Conservation (phyloP, 2,329 filamentous ascomycete species). For the Epichloe typhina region DNA sequence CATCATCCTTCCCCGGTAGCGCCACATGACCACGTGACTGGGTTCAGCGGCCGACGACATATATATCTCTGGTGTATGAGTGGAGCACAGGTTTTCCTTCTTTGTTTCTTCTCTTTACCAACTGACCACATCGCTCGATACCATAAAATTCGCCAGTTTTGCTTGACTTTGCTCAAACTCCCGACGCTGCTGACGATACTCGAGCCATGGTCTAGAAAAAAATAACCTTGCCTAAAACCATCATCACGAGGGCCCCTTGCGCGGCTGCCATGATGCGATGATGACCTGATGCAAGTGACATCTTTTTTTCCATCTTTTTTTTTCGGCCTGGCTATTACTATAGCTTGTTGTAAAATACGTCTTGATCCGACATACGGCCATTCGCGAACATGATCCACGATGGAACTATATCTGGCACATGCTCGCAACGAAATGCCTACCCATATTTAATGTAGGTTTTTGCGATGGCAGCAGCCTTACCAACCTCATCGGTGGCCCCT, state of each 20-base stretch:
- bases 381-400: not conserved
- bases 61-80: not conserved
- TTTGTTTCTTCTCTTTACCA: conserved; percentile 15
- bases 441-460: not conserved
- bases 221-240: conserved; percentile 53
- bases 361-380: no score
- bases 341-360: not conserved
- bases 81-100: not conserved
- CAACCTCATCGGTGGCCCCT: not conserved
- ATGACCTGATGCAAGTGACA: conserved; percentile 55
- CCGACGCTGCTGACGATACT: conserved; percentile 33
- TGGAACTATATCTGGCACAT: not conserved
- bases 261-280: conserved; percentile 53
- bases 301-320: conserved; percentile 16
- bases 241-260: conserved; percentile 53
- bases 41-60: not conserved
- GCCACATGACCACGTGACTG: not conserved
- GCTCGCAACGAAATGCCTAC: not conserved
- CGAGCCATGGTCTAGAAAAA: conserved; percentile 46
- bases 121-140: conserved; percentile 28
- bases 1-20: not conserved
- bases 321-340: not conserved
- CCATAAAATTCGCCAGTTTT: conserved; percentile 24
- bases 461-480: not conserved
- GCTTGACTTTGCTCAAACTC: conserved; percentile 16